Percentiles rank a stretch among this genome's conserved stretches.
These are phyloP conservation scores for Rugosomyces carneus DNA, from an alignment of 1,284 basidiomycete genomes.

Conservation along the genomic window DNA sequence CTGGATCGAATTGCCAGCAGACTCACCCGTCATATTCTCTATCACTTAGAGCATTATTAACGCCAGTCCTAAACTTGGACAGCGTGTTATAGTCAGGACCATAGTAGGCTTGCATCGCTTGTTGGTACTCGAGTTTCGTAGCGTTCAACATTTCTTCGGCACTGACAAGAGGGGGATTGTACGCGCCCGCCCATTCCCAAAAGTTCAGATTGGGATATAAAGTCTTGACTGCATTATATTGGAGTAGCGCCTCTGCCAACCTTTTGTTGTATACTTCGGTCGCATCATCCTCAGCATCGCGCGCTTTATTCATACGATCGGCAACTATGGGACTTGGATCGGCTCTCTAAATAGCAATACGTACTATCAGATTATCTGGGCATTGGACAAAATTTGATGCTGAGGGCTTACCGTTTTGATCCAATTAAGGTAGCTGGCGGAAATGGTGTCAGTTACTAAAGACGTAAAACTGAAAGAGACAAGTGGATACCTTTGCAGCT, in stretches of 20 bases:
- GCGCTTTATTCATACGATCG: background rate
- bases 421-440: background rate
- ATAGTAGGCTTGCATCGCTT: background rate
- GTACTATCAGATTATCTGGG: background rate
- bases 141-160: background rate
- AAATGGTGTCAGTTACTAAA: background rate
- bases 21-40: no score
- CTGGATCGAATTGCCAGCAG: no score
- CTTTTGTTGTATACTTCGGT: no score
- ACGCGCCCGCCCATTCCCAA: background rate
- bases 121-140: background rate
- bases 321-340: background rate
- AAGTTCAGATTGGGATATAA: background rate
- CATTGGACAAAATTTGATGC: background rate
- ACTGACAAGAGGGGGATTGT: background rate
- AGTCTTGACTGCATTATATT: background rate
- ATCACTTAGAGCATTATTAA: no score
- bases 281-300: no score
- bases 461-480: background rate
- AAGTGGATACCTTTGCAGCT: slow-evolving; percentile 1
- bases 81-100: no score
- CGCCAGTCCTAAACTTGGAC: no score
- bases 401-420: background rate
- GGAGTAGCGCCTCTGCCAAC: no score
- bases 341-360: background rate